These are phyloP conservation scores for Desmodesmus armatus DNA, from an alignment of 139 green algal genomes.

Conservation along the genomic window DNA sequence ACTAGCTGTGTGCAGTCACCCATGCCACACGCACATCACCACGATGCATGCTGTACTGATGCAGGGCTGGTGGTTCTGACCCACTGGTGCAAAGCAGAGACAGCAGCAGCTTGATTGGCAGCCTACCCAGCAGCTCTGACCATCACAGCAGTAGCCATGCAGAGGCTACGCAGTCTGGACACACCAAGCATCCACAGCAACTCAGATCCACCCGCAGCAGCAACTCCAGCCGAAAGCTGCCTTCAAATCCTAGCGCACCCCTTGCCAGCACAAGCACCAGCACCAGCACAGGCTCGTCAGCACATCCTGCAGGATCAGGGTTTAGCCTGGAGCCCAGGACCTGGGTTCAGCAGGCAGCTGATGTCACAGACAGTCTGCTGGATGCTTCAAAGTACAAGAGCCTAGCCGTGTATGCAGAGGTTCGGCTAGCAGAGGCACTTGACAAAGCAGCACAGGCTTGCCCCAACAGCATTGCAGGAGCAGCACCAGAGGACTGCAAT, in stretches of 20 bases:
- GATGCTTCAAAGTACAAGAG: slow-evolving; percentile 61
- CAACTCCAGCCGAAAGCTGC: neutral
- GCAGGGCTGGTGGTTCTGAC: too few species aligned
- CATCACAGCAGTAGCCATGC: too few species aligned
- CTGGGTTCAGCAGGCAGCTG: slow-evolving; percentile 44
- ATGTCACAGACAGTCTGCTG: slow-evolving; percentile 14
- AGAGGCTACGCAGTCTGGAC: too few species aligned
- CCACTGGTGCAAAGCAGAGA: too few species aligned
- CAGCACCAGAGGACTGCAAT: too few species aligned
- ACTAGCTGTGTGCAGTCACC: too few species aligned
- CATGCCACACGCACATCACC: too few species aligned
- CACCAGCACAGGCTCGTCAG: neutral
- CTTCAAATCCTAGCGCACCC: neutral
- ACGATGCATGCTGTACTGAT: too few species aligned
- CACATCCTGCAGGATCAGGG: neutral
- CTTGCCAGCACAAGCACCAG: neutral
- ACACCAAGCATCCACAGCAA: too few species aligned
- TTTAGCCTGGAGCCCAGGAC: slow-evolving; percentile 20
- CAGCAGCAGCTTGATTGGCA: too few species aligned
- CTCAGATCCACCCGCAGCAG: neutral
- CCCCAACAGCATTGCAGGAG: slow-evolving; percentile 39
- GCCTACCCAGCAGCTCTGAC: too few species aligned
- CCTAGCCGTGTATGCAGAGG: slow-evolving; percentile 65
- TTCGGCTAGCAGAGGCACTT: slow-evolving; percentile 72
- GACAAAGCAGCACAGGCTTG: slow-evolving; percentile 58